Evolutionary conservation across 805 yeast genomes (phyloP).

Genomic region (Barnettozyma sucrosica): DNA sequence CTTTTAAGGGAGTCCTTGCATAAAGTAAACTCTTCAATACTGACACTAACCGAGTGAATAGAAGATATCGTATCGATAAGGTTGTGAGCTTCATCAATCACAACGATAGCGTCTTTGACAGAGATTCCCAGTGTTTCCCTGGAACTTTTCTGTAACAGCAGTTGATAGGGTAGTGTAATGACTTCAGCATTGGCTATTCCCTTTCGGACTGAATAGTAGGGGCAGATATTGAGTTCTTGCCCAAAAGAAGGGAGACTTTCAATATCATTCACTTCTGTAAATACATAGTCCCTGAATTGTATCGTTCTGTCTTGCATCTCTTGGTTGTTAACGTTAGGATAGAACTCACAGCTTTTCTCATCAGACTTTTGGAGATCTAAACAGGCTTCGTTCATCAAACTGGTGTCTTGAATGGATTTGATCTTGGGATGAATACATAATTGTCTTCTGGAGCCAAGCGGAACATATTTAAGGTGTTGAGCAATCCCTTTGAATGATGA

Average conservation of each 20-base stretch:
- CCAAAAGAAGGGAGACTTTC: slow-evolving; percentile 73
- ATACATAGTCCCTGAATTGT: slow-evolving; percentile 43
- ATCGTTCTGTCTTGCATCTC: slow-evolving; percentile 24
- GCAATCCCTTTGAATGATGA: slow-evolving; percentile 43
- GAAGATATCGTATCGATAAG: slow-evolving; percentile 69
- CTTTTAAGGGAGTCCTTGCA: slow-evolving; percentile 44
- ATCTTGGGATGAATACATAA: slow-evolving; percentile 71
- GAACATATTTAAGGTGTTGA: slow-evolving; percentile 60
- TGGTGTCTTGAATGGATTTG: slow-evolving; percentile 38
- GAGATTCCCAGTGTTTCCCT: slow-evolving; percentile 55
- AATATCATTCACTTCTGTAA: slow-evolving; percentile 47
- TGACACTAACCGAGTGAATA: slow-evolving; percentile 57
- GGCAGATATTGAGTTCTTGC: slow-evolving; percentile 52
- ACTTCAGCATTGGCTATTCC: slow-evolving; percentile 60
- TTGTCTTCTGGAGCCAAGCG: slow-evolving; percentile 82
- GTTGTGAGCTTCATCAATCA: slow-evolving; percentile 93
- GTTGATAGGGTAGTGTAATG: slow-evolving; percentile 80
- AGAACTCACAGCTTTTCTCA: slow-evolving; percentile 35
- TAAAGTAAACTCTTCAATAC: slow-evolving; percentile 39
- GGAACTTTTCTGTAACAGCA: slow-evolving; percentile 54
- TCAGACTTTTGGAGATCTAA: slow-evolving; percentile 53
- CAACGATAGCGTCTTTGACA: slow-evolving; percentile 57
- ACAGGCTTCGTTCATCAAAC: slow-evolving; percentile 75
- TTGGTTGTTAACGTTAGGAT: slow-evolving; percentile 29
- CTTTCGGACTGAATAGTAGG: slow-evolving; percentile 70